Conservation (phyloP, 441 rosid genomes). For the Syzygium syzygioides region DNA sequence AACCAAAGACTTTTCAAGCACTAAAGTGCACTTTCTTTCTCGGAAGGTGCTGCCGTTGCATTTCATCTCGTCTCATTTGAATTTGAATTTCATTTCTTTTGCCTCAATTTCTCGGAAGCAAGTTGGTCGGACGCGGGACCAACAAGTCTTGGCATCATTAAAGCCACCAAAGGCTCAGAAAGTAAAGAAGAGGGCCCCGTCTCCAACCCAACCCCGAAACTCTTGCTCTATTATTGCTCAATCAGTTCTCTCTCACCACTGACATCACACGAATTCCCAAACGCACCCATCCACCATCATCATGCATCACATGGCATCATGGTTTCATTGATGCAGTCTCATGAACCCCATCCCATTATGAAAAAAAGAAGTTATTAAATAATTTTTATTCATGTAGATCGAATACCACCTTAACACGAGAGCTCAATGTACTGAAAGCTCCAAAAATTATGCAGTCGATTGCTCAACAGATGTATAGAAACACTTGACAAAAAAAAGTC, state of each 20-base stretch:
- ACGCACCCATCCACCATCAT: not conserved
- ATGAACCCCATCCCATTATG: not conserved
- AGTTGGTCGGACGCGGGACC: not conserved
- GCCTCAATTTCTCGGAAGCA: not conserved
- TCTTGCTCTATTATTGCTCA: not conserved
- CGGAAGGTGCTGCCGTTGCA: not conserved
- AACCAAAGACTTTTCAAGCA: not conserved
- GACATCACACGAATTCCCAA: not conserved
- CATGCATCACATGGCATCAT: not conserved
- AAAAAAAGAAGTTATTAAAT: not conserved
- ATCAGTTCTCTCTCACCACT: not conserved
- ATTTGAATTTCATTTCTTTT: not conserved
- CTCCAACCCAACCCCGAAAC: not conserved
- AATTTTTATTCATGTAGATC: not conserved
- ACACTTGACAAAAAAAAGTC: not conserved
- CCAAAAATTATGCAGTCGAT: not conserved
- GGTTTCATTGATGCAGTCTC: not conserved
- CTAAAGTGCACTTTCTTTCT: not conserved
- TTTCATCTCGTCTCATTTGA: not conserved
- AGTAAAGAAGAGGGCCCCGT: not conserved
- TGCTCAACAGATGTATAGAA: not conserved
- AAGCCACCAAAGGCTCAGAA: not conserved
- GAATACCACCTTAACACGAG: no score
- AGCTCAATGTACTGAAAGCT: no score
- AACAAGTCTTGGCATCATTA: not conserved